These are phyloP conservation scores for Candida tibetensis DNA, from an alignment of 805 yeast genomes.

Conservation along the genomic window DNA sequence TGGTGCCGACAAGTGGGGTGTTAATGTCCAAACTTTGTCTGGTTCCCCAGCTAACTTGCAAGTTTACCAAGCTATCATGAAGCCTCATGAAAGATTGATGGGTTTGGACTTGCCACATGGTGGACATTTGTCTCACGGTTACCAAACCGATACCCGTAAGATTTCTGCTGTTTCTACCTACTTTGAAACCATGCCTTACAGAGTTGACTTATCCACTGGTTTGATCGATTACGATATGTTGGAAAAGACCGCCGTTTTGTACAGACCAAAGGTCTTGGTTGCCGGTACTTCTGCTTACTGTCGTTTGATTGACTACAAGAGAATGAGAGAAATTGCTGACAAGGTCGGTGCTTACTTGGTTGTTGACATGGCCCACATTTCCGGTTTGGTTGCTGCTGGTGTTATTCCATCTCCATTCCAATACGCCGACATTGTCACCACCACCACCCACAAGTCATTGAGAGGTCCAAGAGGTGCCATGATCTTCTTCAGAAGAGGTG, in stretches of 20 bases:
- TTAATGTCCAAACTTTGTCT: constrained; percentile 90
- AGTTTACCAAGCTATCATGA: constrained; percentile 84
- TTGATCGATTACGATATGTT: constrained; percentile 87
- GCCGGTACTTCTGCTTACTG: constrained; percentile 98
- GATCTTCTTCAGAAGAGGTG: constrained; percentile 96
- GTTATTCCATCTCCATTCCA: constrained; percentile 92
- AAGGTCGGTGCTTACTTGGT: constrained; percentile 89
- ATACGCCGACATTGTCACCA: constrained; percentile 92
- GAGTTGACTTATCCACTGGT: constrained; percentile 83
- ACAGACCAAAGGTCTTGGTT: constrained; percentile 91
- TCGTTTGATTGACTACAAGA: constrained; percentile 82
- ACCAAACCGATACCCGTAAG: constrained; percentile 86
- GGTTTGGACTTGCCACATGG: constrained; percentile 98
- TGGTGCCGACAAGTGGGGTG: constrained; percentile 89
- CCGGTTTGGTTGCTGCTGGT: constrained; percentile 94
- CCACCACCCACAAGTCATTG: constrained; percentile 95
- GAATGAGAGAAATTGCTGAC: constrained; percentile 89
- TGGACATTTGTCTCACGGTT: constrained; percentile 97
- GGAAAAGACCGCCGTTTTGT: constrained; percentile 75
- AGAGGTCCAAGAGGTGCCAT: constrained; percentile 99
- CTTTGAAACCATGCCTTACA: constrained; percentile 97
- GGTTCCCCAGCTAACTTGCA: constrained; percentile 97
- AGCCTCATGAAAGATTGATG: constrained; percentile 91
- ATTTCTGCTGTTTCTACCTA: constrained; percentile 90
- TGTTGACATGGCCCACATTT: constrained; percentile 97